A percentile compares a stretch with the other conserved stretches of the same genome.
Conservation (phyloP, 2,329 filamentous ascomycete genomes). For the Truncatella angustata region DNA sequence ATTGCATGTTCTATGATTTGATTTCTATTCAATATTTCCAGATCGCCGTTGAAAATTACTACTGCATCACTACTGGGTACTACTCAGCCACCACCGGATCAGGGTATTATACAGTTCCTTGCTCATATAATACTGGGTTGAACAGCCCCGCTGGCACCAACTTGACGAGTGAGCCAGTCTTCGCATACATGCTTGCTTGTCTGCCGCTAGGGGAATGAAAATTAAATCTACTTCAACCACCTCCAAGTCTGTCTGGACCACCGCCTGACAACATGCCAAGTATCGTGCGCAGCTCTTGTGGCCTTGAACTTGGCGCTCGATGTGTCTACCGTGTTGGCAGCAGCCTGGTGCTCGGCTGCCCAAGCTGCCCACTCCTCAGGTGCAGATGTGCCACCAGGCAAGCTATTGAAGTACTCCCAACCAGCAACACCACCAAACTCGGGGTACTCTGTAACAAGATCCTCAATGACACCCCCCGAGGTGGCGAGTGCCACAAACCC, state of each 20-base stretch:
- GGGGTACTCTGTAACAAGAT: conserved; percentile 51
- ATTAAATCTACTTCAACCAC: conserved; percentile 1
- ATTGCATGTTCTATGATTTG: too few relatives aligned
- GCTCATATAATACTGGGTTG: too few relatives aligned
- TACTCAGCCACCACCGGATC: too few relatives aligned
- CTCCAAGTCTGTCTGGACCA: conserved; percentile 8
- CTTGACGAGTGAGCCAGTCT: too few relatives aligned
- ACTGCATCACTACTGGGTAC: too few relatives aligned
- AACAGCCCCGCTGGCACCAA: too few relatives aligned
- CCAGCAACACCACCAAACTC: conserved; percentile 86
- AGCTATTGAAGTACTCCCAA: conserved; percentile 91
- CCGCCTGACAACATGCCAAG: conserved; percentile 6
- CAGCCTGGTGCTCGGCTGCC: conserved; percentile 24
- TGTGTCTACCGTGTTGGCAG: conserved; percentile 11
- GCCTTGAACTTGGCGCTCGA: not conserved
- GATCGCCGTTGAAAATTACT: too few relatives aligned
- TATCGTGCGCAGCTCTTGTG: conserved; percentile 7
- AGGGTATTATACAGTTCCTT: too few relatives aligned
- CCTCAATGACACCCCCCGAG: conserved; percentile 39
- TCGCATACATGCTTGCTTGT: too few relatives aligned
- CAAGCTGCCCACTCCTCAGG: conserved; percentile 75
- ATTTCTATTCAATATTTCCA: too few relatives aligned
- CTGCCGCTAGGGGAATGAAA: not conserved
- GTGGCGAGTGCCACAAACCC: conserved; percentile 50
- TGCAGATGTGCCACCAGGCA: conserved; percentile 58